Base-by-base conservation (phyloP, 2,329 filamentous ascomycete genomes). In the Fusarium sp. region DNA sequence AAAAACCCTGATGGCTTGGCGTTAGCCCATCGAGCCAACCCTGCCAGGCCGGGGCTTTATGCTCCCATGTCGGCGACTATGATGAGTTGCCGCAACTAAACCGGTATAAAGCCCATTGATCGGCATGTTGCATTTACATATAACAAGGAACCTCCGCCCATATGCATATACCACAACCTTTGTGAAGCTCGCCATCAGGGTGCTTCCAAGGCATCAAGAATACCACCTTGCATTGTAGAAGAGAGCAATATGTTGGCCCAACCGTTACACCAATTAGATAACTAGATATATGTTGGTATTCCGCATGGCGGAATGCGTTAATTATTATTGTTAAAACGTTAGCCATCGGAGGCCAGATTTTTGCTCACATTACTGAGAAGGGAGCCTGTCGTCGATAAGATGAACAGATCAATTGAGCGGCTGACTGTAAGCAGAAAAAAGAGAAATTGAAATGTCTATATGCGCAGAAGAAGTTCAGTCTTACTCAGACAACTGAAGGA, bases 1-100 rank as follows among this genome's bases (percentile, higher is more conserved):
- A 36, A 14, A 22, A 20, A 53, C 50, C 39, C 9, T 53, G 50
- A 53, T 46, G 50, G 50, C 28, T 46, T 53, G 28, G 39, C 50
- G 20, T 40, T 39, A 46, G 20, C 39, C 50, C 9, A 33, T 34
- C 8, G 3, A 53, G 15, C 26, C 0, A 0, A 45, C 3, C 17
- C 5, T 31, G 10, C 28, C 10, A 31, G 28, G 10, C 28, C 10
- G 28, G 10, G 28, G 10, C 28, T 13, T 10, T 5, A 31, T 31
- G 28, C 28, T 31, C 11, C 28, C 13, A 31, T 13, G 28, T 13
- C 28, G 28, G 28, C 10, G 28, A 31, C 28, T 31, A 31, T 13
- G 5, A 31, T 13, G 10, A 13, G 13, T 13, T 31, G 26, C 10
- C 10, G 9, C 11, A 31, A 31, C 28, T 31, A 31, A 31, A 5